These are phyloP conservation scores for Gracilaria caudata DNA, from an alignment of 23 red algal genomes.

Conservation along the genomic window DNA sequence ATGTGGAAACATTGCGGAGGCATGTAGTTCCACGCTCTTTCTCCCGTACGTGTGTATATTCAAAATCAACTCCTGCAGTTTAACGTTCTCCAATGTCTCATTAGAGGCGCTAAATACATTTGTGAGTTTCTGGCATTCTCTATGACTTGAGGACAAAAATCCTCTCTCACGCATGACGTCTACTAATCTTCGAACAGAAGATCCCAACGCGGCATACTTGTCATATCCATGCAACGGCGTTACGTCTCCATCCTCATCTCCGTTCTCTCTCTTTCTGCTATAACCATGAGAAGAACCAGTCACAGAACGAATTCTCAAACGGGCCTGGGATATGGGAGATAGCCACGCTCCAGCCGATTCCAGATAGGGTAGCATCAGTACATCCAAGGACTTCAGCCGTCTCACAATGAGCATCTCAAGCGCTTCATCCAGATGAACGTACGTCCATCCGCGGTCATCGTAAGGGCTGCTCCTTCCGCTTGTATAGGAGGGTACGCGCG, in stretches of 20 bases:
- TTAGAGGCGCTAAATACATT: too few relatives aligned
- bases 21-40: too few relatives aligned
- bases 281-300: background rate
- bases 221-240: background rate
- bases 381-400: background rate
- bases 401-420: background rate
- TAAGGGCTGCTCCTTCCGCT: background rate
- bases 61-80: too few relatives aligned
- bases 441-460: background rate
- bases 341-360: background rate
- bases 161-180: background rate
- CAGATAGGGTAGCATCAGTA: background rate
- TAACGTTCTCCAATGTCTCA: too few relatives aligned
- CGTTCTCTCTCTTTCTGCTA: background rate
- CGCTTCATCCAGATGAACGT: background rate
- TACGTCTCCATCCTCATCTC: too few relatives aligned
- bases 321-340: background rate
- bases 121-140: too few relatives aligned
- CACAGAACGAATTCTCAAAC: too few relatives aligned
- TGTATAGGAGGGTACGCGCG: slow-evolving; percentile 12
- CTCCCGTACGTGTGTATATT: too few relatives aligned
- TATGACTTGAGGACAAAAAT: background rate
- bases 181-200: background rate
- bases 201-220: background rate
- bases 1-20: too few relatives aligned